These are phyloP conservation scores for Colletotrichum melonis DNA, from an alignment of 2,329 filamentous ascomycete genomes.

Conservation along the genomic window DNA sequence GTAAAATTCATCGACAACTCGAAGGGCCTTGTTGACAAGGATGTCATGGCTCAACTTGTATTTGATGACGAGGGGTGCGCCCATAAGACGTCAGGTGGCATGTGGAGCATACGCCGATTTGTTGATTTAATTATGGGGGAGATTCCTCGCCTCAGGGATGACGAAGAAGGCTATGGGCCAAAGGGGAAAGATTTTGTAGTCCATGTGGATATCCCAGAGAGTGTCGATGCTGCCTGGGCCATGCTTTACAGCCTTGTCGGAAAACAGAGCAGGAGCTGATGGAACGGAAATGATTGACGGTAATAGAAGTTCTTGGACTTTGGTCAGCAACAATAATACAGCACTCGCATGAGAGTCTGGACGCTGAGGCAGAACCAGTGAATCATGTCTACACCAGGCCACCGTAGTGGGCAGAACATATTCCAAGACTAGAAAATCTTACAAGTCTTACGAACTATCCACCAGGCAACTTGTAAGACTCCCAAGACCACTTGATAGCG, in stretches of 20 bases:
- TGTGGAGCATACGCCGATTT: constrained; percentile 54
- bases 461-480: too few relatives aligned
- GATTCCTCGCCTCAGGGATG: constrained; percentile 54
- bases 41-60: not conserved
- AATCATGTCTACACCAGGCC: too few relatives aligned
- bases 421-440: too few relatives aligned
- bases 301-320: too few relatives aligned
- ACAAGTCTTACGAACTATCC: too few relatives aligned
- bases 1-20: not conserved
- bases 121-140: constrained; percentile 55
- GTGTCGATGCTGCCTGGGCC: constrained; percentile 49
- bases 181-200: constrained; percentile 54
- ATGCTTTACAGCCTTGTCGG: not conserved
- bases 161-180: constrained; percentile 55
- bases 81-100: constrained; percentile 3
- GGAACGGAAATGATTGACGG: too few relatives aligned
- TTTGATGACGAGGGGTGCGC: not conserved
- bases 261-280: not conserved
- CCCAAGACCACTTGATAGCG: too few relatives aligned
- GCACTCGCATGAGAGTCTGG: too few relatives aligned
- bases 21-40: not conserved
- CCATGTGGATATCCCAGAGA: constrained; percentile 53
- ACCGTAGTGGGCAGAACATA: too few relatives aligned
- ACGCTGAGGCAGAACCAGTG: too few relatives aligned
- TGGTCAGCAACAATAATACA: too few relatives aligned